Base-by-base conservation (phyloP, 2,329 filamentous ascomycete species). In the Blastomyces percursus region DNA sequence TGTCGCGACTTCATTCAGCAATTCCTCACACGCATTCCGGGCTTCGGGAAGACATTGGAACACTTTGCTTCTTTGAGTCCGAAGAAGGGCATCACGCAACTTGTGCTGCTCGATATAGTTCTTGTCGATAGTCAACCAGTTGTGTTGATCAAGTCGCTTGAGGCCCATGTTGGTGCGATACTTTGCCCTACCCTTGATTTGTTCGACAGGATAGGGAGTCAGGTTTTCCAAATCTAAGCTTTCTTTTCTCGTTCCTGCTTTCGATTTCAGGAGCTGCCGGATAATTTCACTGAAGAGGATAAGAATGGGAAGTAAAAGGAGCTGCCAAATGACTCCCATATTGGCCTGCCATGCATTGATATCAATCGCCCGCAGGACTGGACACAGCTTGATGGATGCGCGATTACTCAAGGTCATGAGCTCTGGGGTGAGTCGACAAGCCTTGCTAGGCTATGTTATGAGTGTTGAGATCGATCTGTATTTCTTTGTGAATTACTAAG, bases 41-140 rank as follows among this genome's bases (percentile, higher is more conserved):
- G 76, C 79, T 46, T 78, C 78, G 0, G 75, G 76, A 11, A 78
- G 72, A 27, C 75, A 75, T 64, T 79, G 76, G 0, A 82, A 66
- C 19, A 82, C 80, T 35, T 79, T 74, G 1, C 69, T 61, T 30
- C 71, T 73, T 59, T 74, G 71, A 2, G 70, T 72, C 1, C 68
- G 63, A 2, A 83, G 71, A 42, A 82, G 71, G 19, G 72, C 64
- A 1, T 71, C 67, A 9, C 80, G 76, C 9, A 80, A 72, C 2
- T 67, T 64, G 65, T 80, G 77, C 64, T 79, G 76, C 14, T 74
- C 70, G 58, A 74, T 71, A 64, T 81, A 81, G 35, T 75, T 74
- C 14, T 75, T 73, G 65, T 82, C 79, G 57, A 82, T 68, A 0
- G 73, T 77, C 14, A 82, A 73, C 81, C 80, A 82, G 62, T 80